Evolutionary conservation across 202 grass and related monocot genomes (phyloP).

Genomic region (Elaeis oleifera): DNA sequence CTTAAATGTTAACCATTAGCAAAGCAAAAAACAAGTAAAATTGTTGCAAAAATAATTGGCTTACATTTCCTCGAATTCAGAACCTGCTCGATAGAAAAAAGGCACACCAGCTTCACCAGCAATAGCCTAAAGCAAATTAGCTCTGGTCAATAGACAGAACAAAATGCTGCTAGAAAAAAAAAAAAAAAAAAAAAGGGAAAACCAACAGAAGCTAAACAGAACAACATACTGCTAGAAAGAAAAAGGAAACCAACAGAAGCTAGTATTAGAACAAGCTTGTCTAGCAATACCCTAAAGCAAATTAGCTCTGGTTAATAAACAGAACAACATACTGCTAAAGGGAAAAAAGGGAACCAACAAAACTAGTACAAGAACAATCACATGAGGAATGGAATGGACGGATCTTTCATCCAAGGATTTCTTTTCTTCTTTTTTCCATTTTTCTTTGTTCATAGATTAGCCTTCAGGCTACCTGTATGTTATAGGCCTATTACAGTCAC

Average conservation of each 20-base stretch:
- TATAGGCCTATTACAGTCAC: too few relatives aligned
- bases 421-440: too few relatives aligned
- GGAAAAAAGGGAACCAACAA: conserved; percentile 3
- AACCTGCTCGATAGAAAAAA: conserved; percentile 99
- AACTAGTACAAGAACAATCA: too few relatives aligned
- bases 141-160: background rate
- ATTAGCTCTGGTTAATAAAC: background rate
- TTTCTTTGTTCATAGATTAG: too few relatives aligned
- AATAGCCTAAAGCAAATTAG: conserved; percentile 57
- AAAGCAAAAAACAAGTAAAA: conserved; percentile 20
- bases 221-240: conserved; percentile 55
- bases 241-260: conserved; percentile 7
- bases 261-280: conserved; percentile 37
- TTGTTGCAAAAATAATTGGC: conserved; percentile 1
- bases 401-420: too few relatives aligned
- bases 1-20: background rate
- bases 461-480: too few relatives aligned
- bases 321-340: background rate
- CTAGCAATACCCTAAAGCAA: conserved; percentile 84
- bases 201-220: too few relatives aligned
- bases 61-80: conserved; percentile 99
- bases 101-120: conserved; percentile 99
- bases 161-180: conserved; percentile 65
- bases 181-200: background rate
- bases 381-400: too few relatives aligned